Evolutionary conservation across 768 basidiomycete genomes (phyloP), one percentile per base, ranked within the genome.

Genomic region (Russula vinacea): DNA sequence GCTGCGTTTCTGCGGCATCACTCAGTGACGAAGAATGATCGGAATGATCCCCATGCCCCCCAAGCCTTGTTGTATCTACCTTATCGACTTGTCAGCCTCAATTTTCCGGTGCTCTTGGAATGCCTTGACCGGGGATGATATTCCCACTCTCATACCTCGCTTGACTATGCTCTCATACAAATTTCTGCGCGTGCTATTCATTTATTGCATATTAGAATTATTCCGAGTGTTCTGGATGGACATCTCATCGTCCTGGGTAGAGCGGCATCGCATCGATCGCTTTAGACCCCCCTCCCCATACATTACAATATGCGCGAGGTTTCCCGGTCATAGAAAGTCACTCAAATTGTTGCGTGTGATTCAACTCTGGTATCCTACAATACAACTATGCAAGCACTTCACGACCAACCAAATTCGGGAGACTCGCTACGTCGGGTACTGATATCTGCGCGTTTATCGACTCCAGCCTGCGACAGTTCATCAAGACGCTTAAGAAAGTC

Each of bases 401-500:
- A 26, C 14, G 16, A 26, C 13, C 4, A 50, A 49, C 7, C 14
- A 29, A 26, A 2, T 26, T 16, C 14, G 1, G 2, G 3, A 8
- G 13, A 7, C 26, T 50, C 22, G 24, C 35, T 35, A 50, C 22
- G 22, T 11, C 1, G 14, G 6, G 24, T 50, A 50, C 49, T 16
- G 26, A 11, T 10, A 10, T n/a, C 17, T 8, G n/a, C 19, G 17
- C 14, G 5, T 26, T 24, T 2, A 11, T 26, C 39, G 14, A 19
- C n/a, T 29, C 29, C 16, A 10, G 2, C 29, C 13, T 62, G 17
- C 22, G 37, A 53, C 19, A 56, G 39, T 32, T 1, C 53, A 32
- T 26, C 35, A 1, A 64, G 51, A 1, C 32, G 53, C 47, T 61
- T 60, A 7, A 65, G 59, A 4, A 54, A 45, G 10, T 65, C 54